Percentiles rank a stretch among this genome's conserved stretches.
Conservation (phyloP, 2,329 filamentous ascomycete genomes). For the Scedosporium boydii region DNA sequence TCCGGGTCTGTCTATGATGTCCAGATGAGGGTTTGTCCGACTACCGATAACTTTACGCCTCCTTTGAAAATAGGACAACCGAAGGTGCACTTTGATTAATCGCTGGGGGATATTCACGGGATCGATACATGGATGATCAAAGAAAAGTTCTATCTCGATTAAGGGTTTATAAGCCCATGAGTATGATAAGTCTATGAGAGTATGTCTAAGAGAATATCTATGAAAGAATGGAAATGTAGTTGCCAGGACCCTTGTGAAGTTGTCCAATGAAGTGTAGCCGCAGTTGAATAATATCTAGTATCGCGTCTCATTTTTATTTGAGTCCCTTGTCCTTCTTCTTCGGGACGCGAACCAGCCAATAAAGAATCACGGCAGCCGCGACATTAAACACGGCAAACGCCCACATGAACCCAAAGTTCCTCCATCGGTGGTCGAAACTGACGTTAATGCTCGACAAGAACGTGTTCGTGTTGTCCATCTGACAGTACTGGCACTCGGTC, state of each 20-base stretch:
- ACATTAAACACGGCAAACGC: constrained; percentile 45
- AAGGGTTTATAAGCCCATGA: neutral
- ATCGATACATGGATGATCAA: neutral
- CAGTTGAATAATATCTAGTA: too few relatives aligned
- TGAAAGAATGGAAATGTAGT: neutral
- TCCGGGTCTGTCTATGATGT: too few relatives aligned
- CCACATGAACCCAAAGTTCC: constrained; percentile 48
- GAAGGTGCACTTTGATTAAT: too few relatives aligned
- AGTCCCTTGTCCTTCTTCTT: constrained; percentile 15
- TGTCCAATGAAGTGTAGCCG: neutral
- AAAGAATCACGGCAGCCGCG: constrained; percentile 36
- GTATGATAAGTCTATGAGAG: neutral
- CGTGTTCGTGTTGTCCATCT: constrained; percentile 27
- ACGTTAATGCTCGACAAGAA: constrained; percentile 31
- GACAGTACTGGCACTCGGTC: constrained; percentile 36
- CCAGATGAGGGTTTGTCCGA: too few relatives aligned
- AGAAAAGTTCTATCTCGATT: neutral
- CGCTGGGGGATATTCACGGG: too few relatives aligned
- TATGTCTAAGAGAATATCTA: neutral
- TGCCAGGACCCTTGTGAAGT: neutral
- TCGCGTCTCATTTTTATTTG: neutral
- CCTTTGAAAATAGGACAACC: too few relatives aligned
- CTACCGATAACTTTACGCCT: too few relatives aligned
- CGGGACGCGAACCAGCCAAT: constrained; percentile 35
- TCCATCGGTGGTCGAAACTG: constrained; percentile 42